Evolutionary conservation across 2,329 filamentous ascomycete genomes (phyloP).

Genomic region (Colletotrichum sp.): DNA sequence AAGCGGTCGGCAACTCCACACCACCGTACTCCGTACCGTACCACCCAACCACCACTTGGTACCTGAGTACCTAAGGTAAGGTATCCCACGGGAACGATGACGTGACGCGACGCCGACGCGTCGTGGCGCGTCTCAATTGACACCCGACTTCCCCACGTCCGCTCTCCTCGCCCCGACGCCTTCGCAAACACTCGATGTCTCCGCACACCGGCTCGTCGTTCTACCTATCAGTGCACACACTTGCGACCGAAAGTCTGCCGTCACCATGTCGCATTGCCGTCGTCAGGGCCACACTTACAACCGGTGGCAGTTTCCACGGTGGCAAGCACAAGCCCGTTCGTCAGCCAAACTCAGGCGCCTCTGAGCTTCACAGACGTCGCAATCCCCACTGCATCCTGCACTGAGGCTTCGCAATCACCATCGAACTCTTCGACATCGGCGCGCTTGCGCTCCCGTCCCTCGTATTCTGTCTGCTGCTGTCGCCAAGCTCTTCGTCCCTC

Average conservation of each 20-base stretch:
- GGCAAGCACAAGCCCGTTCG: background rate
- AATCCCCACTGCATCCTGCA: background rate
- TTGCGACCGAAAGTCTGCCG: too few species aligned
- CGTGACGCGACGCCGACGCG: background rate
- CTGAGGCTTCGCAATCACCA: background rate
- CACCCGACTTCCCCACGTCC: background rate
- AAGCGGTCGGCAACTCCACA: background rate
- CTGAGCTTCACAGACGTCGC: background rate
- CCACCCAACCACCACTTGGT: background rate
- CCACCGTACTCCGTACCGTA: too few species aligned
- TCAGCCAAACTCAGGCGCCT: background rate
- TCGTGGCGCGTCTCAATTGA: background rate
- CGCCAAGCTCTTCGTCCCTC: background rate
- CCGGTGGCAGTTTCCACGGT: background rate
- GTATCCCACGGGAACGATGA: background rate
- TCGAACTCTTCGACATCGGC: background rate
- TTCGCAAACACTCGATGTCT: background rate
- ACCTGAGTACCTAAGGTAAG: background rate
- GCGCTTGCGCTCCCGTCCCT: background rate
- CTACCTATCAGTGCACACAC: too few species aligned
- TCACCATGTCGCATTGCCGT: background rate
- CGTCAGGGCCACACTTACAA: background rate
- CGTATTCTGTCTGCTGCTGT: background rate
- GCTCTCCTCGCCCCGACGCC: background rate
- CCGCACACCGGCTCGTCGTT: background rate